These are phyloP conservation scores for Mortierella sp. DNA, from an alignment of 371 early-diverging fungal species.

Conservation along the genomic window DNA sequence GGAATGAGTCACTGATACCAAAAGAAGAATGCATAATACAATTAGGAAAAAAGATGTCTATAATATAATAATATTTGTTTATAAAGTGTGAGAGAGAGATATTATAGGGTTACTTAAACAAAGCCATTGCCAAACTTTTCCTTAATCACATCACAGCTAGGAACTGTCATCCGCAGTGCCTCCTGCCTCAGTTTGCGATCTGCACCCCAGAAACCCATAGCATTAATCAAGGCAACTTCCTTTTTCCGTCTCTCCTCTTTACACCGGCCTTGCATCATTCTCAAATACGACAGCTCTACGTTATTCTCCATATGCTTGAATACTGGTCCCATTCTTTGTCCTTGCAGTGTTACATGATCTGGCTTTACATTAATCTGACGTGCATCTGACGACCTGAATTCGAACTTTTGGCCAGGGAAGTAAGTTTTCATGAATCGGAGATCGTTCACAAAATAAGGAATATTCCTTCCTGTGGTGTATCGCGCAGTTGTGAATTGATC, in stretches of 20 bases:
- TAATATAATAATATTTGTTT: too few species aligned
- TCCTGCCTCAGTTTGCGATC: slow-evolving; percentile 37
- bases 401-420: slow-evolving; percentile 39
- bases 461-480: slow-evolving; percentile 22
- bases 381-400: slow-evolving; percentile 19
- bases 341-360: slow-evolving; percentile 41
- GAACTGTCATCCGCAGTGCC: slow-evolving; percentile 27
- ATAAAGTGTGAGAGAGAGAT: too few species aligned
- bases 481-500: slow-evolving; percentile 30
- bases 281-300: slow-evolving; percentile 38
- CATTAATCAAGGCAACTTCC: slow-evolving; percentile 31
- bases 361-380: slow-evolving; percentile 31
- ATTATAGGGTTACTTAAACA: background rate
- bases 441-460: slow-evolving; percentile 52
- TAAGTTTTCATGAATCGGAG: slow-evolving; percentile 38
- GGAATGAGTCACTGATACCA: too few species aligned
- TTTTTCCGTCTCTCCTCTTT: slow-evolving; percentile 30
- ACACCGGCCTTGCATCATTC: slow-evolving; percentile 27
- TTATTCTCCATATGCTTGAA: slow-evolving; percentile 44
- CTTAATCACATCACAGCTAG: slow-evolving; percentile 28
- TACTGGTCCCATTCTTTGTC: slow-evolving; percentile 21
- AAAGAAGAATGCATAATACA: too few species aligned
- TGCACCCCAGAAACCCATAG: slow-evolving; percentile 50
- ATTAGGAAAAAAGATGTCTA: too few species aligned
- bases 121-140: slow-evolving; percentile 35